Conservation (phyloP, 176 grass and related monocot species). For the Tillandsia fasciculata region DNA sequence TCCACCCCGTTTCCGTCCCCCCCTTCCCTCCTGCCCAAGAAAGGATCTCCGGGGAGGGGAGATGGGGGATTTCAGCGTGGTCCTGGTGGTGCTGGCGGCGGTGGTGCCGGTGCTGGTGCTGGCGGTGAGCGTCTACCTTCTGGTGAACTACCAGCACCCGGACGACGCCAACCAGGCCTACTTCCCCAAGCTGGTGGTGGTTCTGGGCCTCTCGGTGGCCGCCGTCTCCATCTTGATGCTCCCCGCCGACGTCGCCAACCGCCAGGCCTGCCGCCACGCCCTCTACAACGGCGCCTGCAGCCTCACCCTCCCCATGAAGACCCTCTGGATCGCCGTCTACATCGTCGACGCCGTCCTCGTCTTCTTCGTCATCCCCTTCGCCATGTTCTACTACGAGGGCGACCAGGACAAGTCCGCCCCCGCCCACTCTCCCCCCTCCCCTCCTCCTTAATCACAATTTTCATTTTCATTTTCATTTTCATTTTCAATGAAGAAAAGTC, state of each 20-base stretch:
- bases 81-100: constrained; percentile 81
- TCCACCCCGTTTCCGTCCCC: not conserved
- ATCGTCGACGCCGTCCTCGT: constrained; percentile 84
- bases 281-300: constrained; percentile 66
- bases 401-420: constrained; percentile 79
- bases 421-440: not conserved
- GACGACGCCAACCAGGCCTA: constrained; percentile 96
- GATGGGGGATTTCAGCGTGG: constrained; percentile 99
- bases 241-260: constrained; percentile 91
- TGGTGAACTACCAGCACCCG: constrained; percentile 98
- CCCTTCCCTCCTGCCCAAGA: not conserved
- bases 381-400: constrained; percentile 99
- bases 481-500: no score
- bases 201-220: constrained; percentile 82
- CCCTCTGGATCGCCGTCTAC: constrained; percentile 85
- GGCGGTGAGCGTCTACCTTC: constrained; percentile 79
- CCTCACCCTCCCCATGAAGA: constrained; percentile 89
- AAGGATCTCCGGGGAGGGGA: not conserved
- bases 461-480: no score
- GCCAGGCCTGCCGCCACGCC: constrained; percentile 55
- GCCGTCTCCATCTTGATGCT: constrained; percentile 98
- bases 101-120: constrained; percentile 71
- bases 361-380: constrained; percentile 90
- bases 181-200: constrained; percentile 89
- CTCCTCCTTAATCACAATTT: no score